Percentiles rank a stretch among this genome's conserved stretches.
Evolutionary conservation across 352 stramenopile species (phyloP).

Genomic region (Blastocystis hominis): DNA sequence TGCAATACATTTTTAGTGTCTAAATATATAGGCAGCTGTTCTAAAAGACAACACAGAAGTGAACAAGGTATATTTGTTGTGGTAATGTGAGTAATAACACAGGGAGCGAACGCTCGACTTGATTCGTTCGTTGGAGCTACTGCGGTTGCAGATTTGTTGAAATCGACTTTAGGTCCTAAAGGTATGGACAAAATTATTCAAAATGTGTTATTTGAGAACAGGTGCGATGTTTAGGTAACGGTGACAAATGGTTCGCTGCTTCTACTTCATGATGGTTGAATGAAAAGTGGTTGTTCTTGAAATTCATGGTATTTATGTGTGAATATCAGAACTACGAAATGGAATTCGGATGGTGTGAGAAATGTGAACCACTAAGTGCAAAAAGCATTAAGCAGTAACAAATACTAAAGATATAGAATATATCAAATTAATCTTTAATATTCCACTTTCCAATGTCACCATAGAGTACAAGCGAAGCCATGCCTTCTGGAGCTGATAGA

Average conservation of each 20-base stretch:
- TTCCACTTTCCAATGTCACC: too few species aligned
- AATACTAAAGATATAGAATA: too few species aligned
- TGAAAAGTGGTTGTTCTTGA: too few species aligned
- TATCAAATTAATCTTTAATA: too few species aligned
- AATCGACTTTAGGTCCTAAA: conserved; percentile 96
- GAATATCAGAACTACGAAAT: too few species aligned
- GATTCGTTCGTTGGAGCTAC: conserved; percentile 96
- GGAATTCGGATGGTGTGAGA: too few species aligned
- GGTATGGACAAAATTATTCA: conserved; percentile 99
- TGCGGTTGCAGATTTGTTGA: conserved; percentile 97
- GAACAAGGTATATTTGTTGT: conserved; percentile 40
- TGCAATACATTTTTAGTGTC: background rate
- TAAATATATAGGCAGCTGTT: conserved; percentile 45
- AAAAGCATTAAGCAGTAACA: too few species aligned
- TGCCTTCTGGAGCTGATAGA: too few species aligned
- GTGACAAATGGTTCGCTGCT: conserved; percentile 33
- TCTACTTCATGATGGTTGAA: too few species aligned
- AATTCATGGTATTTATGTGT: too few species aligned
- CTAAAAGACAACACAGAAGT: conserved; percentile 58
- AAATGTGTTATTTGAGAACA: conserved; percentile 65
- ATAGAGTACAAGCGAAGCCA: too few species aligned
- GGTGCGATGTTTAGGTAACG: conserved; percentile 26
- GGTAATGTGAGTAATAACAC: background rate
- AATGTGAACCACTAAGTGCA: too few species aligned
- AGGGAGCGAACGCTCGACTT: conserved; percentile 96